Percentiles rank a stretch among this genome's conserved stretches.
phyloP scores from a whole-genome alignment of 768 basidiomycete genomes.

The Lactarius psammicola region DNA sequence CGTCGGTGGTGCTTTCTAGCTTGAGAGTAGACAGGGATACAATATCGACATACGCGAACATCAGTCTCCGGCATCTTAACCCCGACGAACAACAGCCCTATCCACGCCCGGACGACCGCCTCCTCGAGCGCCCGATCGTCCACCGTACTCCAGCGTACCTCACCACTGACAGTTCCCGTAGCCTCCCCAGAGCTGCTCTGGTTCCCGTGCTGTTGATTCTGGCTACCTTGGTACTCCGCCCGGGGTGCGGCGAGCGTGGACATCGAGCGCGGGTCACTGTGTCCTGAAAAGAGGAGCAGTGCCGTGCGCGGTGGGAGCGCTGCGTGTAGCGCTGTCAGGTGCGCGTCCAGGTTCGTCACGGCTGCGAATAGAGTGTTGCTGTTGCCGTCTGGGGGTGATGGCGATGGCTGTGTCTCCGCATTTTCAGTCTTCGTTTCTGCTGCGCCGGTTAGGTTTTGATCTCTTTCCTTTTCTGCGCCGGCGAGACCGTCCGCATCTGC shows the following conservation, averaged over 20 bases:
- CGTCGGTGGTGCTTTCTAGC: no score
- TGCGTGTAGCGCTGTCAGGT: constrained; percentile 59
- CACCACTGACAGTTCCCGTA: constrained; percentile 55
- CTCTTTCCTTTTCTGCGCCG: constrained; percentile 30
- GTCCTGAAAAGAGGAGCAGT: constrained; percentile 82
- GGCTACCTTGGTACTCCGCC: constrained; percentile 38
- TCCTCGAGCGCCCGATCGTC: constrained; percentile 81
- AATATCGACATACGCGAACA: neutral
- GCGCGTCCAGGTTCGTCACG: constrained; percentile 54
- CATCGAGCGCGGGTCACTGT: constrained; percentile 85
- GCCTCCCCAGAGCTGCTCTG: constrained; percentile 41
- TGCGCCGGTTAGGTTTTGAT: neutral
- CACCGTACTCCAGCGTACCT: constrained; percentile 64
- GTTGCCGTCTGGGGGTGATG: constrained; percentile 15
- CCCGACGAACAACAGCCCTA: constrained; percentile 81
- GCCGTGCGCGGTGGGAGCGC: constrained; percentile 78
- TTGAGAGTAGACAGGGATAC: no score
- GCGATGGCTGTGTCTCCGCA: constrained; percentile 30
- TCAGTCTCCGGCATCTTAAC: constrained; percentile 38
- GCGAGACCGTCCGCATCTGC: no score
- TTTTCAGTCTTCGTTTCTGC: constrained; percentile 17
- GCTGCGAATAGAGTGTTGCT: constrained; percentile 9
- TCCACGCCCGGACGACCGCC: constrained; percentile 73
- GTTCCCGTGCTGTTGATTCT: constrained; percentile 74
- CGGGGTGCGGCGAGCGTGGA: constrained; percentile 43